Evolutionary conservation across 2,329 filamentous ascomycete species (phyloP).

Genomic region (Didymellaceae sp.): DNA sequence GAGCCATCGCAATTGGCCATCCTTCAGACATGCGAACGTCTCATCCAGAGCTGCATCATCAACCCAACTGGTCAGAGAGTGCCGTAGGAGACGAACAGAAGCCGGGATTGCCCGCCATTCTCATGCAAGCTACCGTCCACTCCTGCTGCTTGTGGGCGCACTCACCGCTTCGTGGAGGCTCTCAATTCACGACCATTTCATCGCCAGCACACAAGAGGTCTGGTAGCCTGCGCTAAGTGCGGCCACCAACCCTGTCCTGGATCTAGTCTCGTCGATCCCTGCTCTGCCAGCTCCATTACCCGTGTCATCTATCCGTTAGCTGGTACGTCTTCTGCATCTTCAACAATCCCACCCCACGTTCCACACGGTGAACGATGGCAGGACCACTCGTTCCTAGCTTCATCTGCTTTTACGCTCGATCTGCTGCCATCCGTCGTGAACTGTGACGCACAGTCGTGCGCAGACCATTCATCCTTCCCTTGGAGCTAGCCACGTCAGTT

Average conservation of each 20-base stretch:
- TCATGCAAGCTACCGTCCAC: conserved; percentile 13
- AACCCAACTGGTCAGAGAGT: conserved; percentile 10
- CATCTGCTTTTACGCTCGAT: conserved; percentile 19
- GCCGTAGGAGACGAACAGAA: conserved; percentile 19
- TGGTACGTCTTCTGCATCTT: conserved; percentile 12
- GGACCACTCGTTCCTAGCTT: conserved; percentile 25
- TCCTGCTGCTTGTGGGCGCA: conserved; percentile 11
- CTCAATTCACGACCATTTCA: conserved; percentile 4
- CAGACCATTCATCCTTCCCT: conserved; percentile 24
- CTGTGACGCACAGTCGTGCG: conserved; percentile 14
- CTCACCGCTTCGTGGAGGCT: conserved; percentile 29
- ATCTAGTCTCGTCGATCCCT: conserved; percentile 22
- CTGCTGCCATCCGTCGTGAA: conserved; percentile 22
- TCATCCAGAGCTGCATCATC: conserved; percentile 8
- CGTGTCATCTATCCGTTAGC: conserved; percentile 12
- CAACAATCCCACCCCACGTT: conserved; percentile 20
- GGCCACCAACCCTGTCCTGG: conserved; percentile 3
- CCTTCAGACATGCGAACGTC: conserved; percentile 18
- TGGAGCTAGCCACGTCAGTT: conserved; percentile 45
- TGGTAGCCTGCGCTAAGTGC: conserved; percentile 11
- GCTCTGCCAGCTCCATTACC: conserved; percentile 1
- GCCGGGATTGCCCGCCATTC: conserved; percentile 35
- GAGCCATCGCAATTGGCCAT: conserved; percentile 14
- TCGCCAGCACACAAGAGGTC: conserved; percentile 16
- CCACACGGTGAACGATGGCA: conserved; percentile 28